A percentile compares a stretch with the other conserved stretches of the same genome.
These are phyloP conservation scores for Glebionis coronaria DNA, from an alignment of 129 eudicot species.

Conservation along the genomic window DNA sequence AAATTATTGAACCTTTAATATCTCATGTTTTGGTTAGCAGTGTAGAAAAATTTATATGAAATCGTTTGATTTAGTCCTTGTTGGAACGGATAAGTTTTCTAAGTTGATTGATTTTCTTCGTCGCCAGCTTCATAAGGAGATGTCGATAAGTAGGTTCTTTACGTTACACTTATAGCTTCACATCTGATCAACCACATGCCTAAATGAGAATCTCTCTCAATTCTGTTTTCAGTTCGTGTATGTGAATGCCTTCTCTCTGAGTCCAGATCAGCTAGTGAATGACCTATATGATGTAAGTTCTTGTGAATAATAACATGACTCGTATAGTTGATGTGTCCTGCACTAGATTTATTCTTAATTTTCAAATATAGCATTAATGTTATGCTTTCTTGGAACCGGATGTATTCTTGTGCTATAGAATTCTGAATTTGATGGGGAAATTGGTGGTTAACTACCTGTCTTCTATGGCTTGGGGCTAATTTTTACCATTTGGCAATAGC, in stretches of 20 bases:
- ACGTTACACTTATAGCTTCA: neutral
- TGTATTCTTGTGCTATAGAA: conserved; percentile 52
- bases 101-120: too few relatives aligned
- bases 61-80: conserved; percentile 23
- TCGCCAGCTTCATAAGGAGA: conserved; percentile 88
- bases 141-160: conserved; percentile 46
- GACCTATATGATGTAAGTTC: conserved; percentile 77
- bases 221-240: conserved; percentile 66
- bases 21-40: too few relatives aligned
- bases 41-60: neutral
- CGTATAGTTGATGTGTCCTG: conserved; percentile 4
- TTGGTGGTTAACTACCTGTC: conserved; percentile 89
- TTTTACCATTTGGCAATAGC: conserved; percentile 18
- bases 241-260: conserved; percentile 88
- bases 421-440: conserved; percentile 92
- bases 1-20: neutral
- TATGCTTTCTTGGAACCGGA: conserved; percentile 16
- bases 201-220: conserved; percentile 4
- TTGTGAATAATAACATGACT: neutral
- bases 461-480: conserved; percentile 98
- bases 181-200: neutral
- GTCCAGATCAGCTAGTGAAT: too few relatives aligned
- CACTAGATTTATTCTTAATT: too few relatives aligned
- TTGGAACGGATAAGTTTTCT: conserved; percentile 74
- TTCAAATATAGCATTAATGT: too few relatives aligned